Evolutionary conservation across 1,284 basidiomycete species (phyloP), one percentile per base, ranked within the genome.

Genomic region (Agroathelia rolfsii): DNA sequence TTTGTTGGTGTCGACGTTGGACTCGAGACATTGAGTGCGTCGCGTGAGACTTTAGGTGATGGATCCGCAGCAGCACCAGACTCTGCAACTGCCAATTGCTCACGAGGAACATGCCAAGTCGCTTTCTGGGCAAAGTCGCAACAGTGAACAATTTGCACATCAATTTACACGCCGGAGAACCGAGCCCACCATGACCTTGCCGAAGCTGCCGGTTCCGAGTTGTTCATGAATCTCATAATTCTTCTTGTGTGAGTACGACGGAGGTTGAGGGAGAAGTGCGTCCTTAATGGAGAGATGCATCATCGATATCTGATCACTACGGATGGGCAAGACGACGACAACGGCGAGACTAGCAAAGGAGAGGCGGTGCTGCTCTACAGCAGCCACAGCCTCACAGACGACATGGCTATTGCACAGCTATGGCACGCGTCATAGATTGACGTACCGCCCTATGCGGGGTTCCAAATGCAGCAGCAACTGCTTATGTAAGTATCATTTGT

Each of bases 191-290:
- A 88, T 66, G 31, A 93, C 88, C 53, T 86, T 85, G 23, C 88
- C 88, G 55, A 92, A 93, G 0, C 83, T 78, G 3, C 88, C 88
- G 25, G 68, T 68, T 4, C 89, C 89, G 2, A 93, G 61, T 10
- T 77, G 64, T 22, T 79, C 67, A 35, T 82, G 76, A 2, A 83
- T 61, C 41, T 80, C 75, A 47, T 86, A 87, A 14, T 72, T 59
- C 51, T 79, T 83, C 64, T 90, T 92, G 68, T 90, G 90, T 47
- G 58, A 59, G 51, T 86, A 90, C 36, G 81, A 86, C 0, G 82
- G 66, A 1, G 88, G 88, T 49, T 92, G 87, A 0, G 79, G 72
- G 7, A 90, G 66, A 27, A 92, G 48, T 4, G 56, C 48, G 35
- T 68, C 64, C 37, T 56, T 56, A 28, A 65, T 40, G 5, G 61